These are phyloP conservation scores for Coemansia sp. DNA, from an alignment of 192 early-diverging fungal genomes.

Conservation along the genomic window DNA sequence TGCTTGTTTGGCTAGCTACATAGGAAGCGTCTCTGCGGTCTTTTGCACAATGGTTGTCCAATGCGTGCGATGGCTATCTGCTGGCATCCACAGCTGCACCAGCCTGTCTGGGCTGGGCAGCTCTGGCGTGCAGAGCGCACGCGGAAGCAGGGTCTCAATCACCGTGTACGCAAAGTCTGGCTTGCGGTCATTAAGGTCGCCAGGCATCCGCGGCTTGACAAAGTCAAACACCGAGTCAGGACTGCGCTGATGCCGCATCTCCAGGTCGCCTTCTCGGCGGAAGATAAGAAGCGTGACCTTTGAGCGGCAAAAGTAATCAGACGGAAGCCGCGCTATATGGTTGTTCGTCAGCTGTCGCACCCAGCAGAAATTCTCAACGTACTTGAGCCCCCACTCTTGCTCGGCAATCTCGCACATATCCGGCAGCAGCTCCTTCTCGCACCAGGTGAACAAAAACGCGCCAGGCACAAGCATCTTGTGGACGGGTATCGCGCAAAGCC, in stretches of 20 bases:
- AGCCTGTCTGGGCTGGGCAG: conserved; percentile 64
- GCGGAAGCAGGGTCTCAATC: conserved; percentile 88
- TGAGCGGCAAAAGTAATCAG: conserved; percentile 77
- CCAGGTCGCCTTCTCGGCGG: conserved; percentile 83
- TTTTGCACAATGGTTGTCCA: conserved; percentile 48
- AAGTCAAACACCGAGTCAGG: conserved; percentile 96
- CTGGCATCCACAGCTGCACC: conserved; percentile 73
- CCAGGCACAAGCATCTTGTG: conserved; percentile 61
- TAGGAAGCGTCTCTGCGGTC: not conserved
- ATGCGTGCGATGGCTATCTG: conserved; percentile 44
- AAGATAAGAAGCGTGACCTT: conserved; percentile 89
- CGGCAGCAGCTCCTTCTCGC: conserved; percentile 88
- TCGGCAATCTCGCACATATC: conserved; percentile 70
- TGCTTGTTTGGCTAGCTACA: not conserved
- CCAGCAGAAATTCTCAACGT: conserved; percentile 98
- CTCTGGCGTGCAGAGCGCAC: conserved; percentile 61
- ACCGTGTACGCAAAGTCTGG: conserved; percentile 80
- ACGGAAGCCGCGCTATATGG: conserved; percentile 65
- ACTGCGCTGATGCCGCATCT: conserved; percentile 89
- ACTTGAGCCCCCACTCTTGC: conserved; percentile 77
- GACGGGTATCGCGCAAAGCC: conserved; percentile 50
- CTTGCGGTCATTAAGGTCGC: conserved; percentile 61
- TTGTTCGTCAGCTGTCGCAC: conserved; percentile 83
- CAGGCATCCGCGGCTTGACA: conserved; percentile 67
- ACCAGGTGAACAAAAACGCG: conserved; percentile 93